Conservation (phyloP, 208 protist species). For the Trypanosoma grayi region DNA sequence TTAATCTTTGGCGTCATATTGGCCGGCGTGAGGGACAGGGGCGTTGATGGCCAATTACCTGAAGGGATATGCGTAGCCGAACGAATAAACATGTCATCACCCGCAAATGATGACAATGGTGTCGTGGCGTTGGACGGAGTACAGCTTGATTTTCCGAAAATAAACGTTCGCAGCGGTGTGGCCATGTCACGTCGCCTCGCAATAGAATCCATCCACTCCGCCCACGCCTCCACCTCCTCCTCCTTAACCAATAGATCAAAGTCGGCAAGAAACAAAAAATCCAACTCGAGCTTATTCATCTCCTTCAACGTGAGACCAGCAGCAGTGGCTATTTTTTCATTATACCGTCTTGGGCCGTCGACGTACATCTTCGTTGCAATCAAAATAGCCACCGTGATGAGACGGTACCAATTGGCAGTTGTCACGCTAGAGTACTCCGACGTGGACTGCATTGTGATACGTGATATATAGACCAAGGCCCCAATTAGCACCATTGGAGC, state of each 20-base stretch:
- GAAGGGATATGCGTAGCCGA: constrained; percentile 2
- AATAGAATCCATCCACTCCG: constrained; percentile 73
- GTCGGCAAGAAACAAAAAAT: constrained; percentile 85
- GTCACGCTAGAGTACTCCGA: constrained; percentile 58
- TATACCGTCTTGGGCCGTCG: constrained; percentile 51
- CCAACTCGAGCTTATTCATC: constrained; percentile 67
- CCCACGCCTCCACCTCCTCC: constrained; percentile 68
- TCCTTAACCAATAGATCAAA: constrained; percentile 79
- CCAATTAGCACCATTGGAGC: constrained; percentile 79
- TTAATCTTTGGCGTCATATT: constrained; percentile 11
- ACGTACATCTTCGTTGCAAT: constrained; percentile 88
- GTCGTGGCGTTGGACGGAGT: constrained; percentile 14
- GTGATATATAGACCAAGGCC: constrained; percentile 74
- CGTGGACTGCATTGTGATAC: constrained; percentile 46
- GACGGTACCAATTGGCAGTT: constrained; percentile 71
- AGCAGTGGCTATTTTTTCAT: constrained; percentile 55
- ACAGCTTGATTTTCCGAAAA: constrained; percentile 27
- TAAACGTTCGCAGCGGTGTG: constrained; percentile 55
- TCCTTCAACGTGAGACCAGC: constrained; percentile 56
- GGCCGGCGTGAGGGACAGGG: constrained; percentile 13
- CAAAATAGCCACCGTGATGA: constrained; percentile 65
- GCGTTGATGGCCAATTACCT: constrained; percentile 13
- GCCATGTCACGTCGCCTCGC: constrained; percentile 46
- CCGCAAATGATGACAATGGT: constrained; percentile 18
- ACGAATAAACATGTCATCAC: constrained; percentile 12